Evolutionary conservation across 2,329 filamentous ascomycete species (phyloP).

Genomic region (Aspergillus latus): DNA sequence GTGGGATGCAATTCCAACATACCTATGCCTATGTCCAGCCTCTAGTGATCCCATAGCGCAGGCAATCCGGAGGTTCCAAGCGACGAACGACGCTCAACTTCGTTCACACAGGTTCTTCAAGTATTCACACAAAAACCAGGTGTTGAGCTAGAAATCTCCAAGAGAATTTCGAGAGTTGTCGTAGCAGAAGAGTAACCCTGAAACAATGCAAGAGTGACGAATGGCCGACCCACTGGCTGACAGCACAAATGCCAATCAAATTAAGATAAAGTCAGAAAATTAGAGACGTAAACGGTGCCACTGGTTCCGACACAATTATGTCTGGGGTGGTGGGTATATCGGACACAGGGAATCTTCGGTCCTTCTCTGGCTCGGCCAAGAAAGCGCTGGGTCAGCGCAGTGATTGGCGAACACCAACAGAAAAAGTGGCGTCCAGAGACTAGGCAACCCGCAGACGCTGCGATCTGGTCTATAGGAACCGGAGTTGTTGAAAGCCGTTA

Average conservation of each 20-base stretch:
- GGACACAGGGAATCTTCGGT: constrained; percentile 15
- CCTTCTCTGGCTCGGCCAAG: constrained; percentile 18
- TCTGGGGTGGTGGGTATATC: constrained; percentile 23
- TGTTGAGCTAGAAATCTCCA: neutral
- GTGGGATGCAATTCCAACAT: constrained; percentile 18
- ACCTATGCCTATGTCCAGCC: constrained; percentile 40
- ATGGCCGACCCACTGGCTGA: constrained; percentile 1
- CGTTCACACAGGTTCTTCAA: neutral
- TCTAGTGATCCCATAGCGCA: constrained; percentile 43
- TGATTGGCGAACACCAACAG: constrained; percentile 13
- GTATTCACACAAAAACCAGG: neutral
- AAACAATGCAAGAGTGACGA: constrained; percentile 13
- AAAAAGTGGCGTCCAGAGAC: constrained; percentile 20
- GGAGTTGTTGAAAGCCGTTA: constrained; percentile 14
- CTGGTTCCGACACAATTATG: constrained; percentile 19
- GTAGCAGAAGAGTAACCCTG: constrained; percentile 1
- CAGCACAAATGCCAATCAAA: constrained; percentile 9
- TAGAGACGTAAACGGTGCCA: constrained; percentile 15
- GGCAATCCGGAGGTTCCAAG: neutral
- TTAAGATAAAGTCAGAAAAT: constrained; percentile 2
- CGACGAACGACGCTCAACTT: neutral
- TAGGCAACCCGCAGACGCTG: constrained; percentile 20
- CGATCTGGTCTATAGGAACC: constrained; percentile 21
- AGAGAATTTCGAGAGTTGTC: neutral
- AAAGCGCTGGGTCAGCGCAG: constrained; percentile 7